phyloP scores from a whole-genome alignment of 2,329 filamentous ascomycete species.

The Verticillium nonalfalfae region DNA sequence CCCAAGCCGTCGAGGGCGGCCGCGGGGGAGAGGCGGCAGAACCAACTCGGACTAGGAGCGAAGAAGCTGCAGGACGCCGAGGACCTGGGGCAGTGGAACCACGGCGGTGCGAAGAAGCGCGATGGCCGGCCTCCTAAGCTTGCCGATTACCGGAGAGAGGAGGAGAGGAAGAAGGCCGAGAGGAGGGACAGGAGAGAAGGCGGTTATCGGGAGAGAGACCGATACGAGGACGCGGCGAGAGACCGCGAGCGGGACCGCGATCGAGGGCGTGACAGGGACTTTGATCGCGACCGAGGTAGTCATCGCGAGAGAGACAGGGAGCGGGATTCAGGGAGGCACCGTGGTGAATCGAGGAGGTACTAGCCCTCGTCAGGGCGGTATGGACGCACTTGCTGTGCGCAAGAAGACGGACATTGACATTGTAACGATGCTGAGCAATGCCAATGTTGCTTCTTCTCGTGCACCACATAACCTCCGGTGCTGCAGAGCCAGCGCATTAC shows the following conservation, averaged over 20 bases:
- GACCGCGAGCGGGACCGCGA: constrained; percentile 24
- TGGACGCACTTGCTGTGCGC: not conserved
- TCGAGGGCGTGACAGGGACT: constrained; percentile 24
- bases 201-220: constrained; percentile 30
- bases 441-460: not conserved
- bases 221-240: constrained; percentile 19
- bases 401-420: not conserved
- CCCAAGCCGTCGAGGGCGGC: constrained; percentile 53
- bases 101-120: constrained; percentile 48
- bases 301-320: constrained; percentile 5
- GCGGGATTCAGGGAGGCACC: constrained; percentile 8
- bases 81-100: constrained; percentile 77
- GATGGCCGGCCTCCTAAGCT: constrained; percentile 39
- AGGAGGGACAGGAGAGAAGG: constrained; percentile 23
- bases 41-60: constrained; percentile 81
- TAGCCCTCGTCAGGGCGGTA: not conserved
- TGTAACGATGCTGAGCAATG: not conserved
- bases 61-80: constrained; percentile 68
- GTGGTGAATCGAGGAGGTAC: constrained; percentile 6
- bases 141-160: constrained; percentile 37
- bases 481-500: too few relatives aligned
- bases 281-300: constrained; percentile 13
- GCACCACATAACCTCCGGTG: not conserved
- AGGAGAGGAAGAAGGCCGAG: constrained; percentile 28
- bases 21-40: constrained; percentile 61